Conservation (phyloP, 202 grass and related monocot species). For the Saccharum hybrid region DNA sequence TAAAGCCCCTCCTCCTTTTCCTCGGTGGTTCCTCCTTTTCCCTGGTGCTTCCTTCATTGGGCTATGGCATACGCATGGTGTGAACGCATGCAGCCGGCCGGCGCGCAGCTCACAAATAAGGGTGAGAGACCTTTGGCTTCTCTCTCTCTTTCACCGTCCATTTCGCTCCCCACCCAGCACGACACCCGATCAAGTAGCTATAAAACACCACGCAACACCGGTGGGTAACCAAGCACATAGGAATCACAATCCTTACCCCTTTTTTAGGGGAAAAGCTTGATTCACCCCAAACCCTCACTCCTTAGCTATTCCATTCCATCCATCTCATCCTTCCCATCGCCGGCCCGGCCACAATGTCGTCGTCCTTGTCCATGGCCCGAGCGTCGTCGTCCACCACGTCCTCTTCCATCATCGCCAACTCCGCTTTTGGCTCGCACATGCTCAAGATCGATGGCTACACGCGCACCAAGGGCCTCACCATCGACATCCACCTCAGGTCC, state of each 20-base stretch:
- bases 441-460: slow-evolving; percentile 37
- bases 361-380: no score
- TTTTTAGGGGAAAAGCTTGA: not conserved
- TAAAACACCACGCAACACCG: not conserved
- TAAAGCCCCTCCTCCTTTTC: not conserved
- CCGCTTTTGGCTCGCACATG: not conserved
- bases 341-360: no score
- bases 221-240: not conserved
- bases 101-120: no score
- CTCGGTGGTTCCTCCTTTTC: not conserved
- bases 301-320: no score
- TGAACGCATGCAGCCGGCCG: not conserved
- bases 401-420: slow-evolving; percentile 1
- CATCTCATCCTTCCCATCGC: no score
- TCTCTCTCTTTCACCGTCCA: no score
- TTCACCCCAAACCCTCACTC: no score
- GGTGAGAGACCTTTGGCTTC: no score
- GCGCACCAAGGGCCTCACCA: slow-evolving; percentile 23
- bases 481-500: slow-evolving; percentile 35
- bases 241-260: not conserved
- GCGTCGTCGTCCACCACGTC: not conserved
- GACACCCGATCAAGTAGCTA: not conserved
- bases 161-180: no score
- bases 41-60: not conserved
- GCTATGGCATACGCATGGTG: not conserved